phyloP scores from a whole-genome alignment of 306 rosid genomes.

The Medicago lupulina region DNA sequence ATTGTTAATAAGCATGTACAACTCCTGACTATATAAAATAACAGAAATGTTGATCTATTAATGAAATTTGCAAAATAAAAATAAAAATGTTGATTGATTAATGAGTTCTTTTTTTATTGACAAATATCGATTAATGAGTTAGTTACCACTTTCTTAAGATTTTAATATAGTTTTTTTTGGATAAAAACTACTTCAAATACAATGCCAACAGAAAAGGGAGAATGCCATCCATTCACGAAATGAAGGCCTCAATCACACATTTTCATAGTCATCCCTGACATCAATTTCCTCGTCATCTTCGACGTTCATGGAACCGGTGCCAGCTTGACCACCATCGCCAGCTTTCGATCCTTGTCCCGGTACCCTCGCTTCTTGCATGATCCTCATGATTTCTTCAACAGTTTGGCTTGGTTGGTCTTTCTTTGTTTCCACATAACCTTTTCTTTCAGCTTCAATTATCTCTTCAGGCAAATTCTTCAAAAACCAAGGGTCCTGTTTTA shows the following conservation, averaged over 20 bases:
- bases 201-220: too few relatives aligned
- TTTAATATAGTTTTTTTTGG: too few relatives aligned
- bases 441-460: slow-evolving; percentile 71
- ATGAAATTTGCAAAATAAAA: too few relatives aligned
- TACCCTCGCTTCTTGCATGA: slow-evolving; percentile 73
- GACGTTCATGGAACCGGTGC: slow-evolving; percentile 54
- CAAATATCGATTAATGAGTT: too few relatives aligned
- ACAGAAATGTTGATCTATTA: too few relatives aligned
- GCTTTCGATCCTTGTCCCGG: slow-evolving; percentile 70
- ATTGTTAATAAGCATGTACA: too few relatives aligned
- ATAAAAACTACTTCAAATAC: too few relatives aligned
- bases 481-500: slow-evolving; percentile 89
- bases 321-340: slow-evolving; percentile 50
- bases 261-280: slow-evolving; percentile 68
- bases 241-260: slow-evolving; percentile 43
- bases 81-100: too few relatives aligned
- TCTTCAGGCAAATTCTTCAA: slow-evolving; percentile 82
- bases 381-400: slow-evolving; percentile 76
- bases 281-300: slow-evolving; percentile 75
- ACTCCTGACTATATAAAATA: too few relatives aligned
- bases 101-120: too few relatives aligned
- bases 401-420: slow-evolving; percentile 62
- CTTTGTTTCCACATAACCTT: slow-evolving; percentile 52
- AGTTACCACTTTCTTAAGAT: too few relatives aligned
- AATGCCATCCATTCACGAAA: not conserved